A percentile compares a stretch with the other conserved stretches of the same genome.
Conservation (phyloP, 495 filamentous ascomycete species). For the Acidiella bohemica region DNA sequence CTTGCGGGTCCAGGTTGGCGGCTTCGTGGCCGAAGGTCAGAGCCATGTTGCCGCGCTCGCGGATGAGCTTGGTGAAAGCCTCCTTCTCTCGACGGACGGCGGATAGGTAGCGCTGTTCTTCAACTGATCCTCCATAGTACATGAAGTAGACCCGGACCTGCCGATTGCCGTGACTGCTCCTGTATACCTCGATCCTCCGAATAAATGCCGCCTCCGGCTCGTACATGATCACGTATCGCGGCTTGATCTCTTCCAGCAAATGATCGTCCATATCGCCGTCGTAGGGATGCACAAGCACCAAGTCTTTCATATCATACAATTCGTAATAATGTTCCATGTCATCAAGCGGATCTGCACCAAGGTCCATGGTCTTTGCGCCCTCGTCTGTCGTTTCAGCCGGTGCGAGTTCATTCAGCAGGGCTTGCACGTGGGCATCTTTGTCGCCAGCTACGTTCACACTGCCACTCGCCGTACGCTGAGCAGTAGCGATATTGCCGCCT, state of each 20-base stretch:
- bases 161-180: conserved; percentile 78
- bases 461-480: conserved; percentile 46
- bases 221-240: conserved; percentile 96
- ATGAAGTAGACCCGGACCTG: conserved; percentile 90
- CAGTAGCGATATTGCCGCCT: conserved; percentile 46
- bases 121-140: conserved; percentile 87
- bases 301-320: conserved; percentile 80
- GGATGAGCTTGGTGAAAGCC: conserved; percentile 82
- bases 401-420: conserved; percentile 51
- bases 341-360: conserved; percentile 68
- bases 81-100: conserved; percentile 87
- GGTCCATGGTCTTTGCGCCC: conserved; percentile 50
- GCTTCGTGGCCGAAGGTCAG: conserved; percentile 66
- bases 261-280: conserved; percentile 94
- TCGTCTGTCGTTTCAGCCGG: conserved; percentile 49
- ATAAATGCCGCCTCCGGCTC: conserved; percentile 95
- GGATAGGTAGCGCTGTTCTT: conserved; percentile 89
- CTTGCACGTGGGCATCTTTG: conserved; percentile 57
- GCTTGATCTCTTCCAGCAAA: conserved; percentile 81
- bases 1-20: conserved; percentile 65
- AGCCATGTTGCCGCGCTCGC: conserved; percentile 84
- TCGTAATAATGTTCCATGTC: conserved; percentile 78
- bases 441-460: conserved; percentile 69
- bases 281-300: conserved; percentile 84
- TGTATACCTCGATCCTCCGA: conserved; percentile 85